Base-by-base conservation (phyloP, 805 yeast genomes). In the Candida gorgasii region DNA sequence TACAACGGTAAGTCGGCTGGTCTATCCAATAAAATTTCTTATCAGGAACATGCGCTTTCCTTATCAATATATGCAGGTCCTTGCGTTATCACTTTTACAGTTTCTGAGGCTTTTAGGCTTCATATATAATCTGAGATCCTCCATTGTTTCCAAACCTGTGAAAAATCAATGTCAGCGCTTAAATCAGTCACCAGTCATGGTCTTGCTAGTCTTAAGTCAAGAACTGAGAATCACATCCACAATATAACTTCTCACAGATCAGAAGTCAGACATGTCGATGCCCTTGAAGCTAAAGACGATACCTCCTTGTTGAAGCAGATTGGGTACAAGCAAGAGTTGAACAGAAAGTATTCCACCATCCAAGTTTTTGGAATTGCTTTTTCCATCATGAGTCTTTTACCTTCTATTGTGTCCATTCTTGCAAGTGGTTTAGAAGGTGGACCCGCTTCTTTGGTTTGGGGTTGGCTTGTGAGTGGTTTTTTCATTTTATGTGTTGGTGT, bases 331-430 rank as follows among this genome's bases (percentile, higher is more conserved):
- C 84, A 81, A 54, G 89, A 84, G 53, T 64, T 84, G 39, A 70
- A 69, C 36, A 75, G 90, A 58, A 72, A 73, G 27, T 84, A 80
- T 54, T 69, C 82, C 2, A 76, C 84, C 1, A 44, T 79, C 31
- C 85, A 81, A 58, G 81, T 82, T 17, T 84, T 84, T 55, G 87
- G 86, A 6, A 78, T 83, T 43, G 85, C 88, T 3, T 83, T 81
- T 54, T 75, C 82, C 13, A 82, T 84, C 57, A 83, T 84, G 88
- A 85, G 88, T 8, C 61, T 84, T 36, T 63, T 83, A 30, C 86
- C 86, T 0, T 76, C 84, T 9, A 78, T 82, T 39, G 76, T 86
- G 0, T 76, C 86, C 2, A 69, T 74, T 23, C 56, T 82, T 24
- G 66, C 67, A 6, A 67, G 70, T 36, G 83, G 83, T 15, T 63